phyloP scores from a whole-genome alignment of 768 basidiomycete species.

The Phaeolepiota aurea region DNA sequence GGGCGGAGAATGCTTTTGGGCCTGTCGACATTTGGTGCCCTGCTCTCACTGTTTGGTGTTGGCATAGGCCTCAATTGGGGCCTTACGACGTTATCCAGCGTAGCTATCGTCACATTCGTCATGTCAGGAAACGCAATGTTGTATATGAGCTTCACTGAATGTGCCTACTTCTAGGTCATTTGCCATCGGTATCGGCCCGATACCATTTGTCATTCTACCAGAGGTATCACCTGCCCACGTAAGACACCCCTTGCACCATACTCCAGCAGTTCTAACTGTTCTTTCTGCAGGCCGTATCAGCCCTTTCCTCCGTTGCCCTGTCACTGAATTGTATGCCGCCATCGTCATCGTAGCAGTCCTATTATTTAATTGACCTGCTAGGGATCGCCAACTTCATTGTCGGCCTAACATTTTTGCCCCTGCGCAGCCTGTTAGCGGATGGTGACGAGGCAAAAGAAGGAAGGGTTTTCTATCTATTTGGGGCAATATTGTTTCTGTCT shows the following conservation, averaged over 20 bases:
- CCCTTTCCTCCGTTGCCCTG: constrained; percentile 67
- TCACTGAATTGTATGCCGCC: constrained; percentile 56
- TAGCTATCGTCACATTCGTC: constrained; percentile 73
- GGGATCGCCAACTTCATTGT: constrained; percentile 85
- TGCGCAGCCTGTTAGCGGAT: constrained; percentile 66
- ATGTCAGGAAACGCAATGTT: too few relatives aligned
- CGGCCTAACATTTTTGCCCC: constrained; percentile 76
- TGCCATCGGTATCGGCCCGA: constrained; percentile 82
- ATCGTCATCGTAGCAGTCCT: constrained; percentile 5
- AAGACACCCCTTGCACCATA: constrained; percentile 18
- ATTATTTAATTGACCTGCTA: constrained; percentile 16
- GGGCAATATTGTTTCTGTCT: constrained; percentile 37
- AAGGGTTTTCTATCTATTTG: constrained; percentile 87
- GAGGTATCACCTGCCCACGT: constrained; percentile 81
- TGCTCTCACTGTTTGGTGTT: constrained; percentile 56
- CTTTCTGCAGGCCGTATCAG: constrained; percentile 58
- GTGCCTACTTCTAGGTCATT: constrained; percentile 50
- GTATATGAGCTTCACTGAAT: too few relatives aligned
- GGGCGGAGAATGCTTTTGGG: constrained; percentile 68
- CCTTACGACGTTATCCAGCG: constrained; percentile 51
- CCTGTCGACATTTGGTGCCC: constrained; percentile 57
- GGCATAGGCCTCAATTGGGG: constrained; percentile 65
- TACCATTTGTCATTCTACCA: constrained; percentile 89
- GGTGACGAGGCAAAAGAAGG: constrained; percentile 62
- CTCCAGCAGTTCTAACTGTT: constrained; percentile 4